Conservation (phyloP, 2,329 filamentous ascomycete genomes). For the Pleoardoris graminearum region DNA sequence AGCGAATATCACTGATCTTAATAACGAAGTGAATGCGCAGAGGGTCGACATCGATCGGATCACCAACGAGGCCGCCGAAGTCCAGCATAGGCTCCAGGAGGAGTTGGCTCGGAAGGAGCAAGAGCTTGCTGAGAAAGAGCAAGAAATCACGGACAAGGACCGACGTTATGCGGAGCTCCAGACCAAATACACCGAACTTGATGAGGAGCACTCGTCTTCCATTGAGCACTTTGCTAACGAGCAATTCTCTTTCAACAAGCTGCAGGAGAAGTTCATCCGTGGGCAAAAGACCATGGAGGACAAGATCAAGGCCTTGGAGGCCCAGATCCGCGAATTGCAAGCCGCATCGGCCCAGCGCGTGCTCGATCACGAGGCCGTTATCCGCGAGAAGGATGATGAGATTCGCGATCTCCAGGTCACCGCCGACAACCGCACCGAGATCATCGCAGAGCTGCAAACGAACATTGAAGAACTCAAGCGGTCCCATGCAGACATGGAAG, state of each 20-base stretch:
- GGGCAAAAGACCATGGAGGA: conserved; percentile 43
- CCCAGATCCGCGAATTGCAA: conserved; percentile 44
- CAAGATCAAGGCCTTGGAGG: conserved; percentile 44
- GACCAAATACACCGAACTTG: conserved; percentile 31
- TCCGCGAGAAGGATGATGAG: conserved; percentile 33
- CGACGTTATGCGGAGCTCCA: conserved; percentile 27
- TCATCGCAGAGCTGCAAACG: conserved; percentile 36
- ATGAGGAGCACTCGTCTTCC: conserved; percentile 33
- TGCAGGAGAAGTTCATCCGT: conserved; percentile 28
- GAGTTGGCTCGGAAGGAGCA: conserved; percentile 30
- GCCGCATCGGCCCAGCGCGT: conserved; percentile 25
- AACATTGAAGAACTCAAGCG: conserved; percentile 41
- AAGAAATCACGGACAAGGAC: conserved; percentile 27
- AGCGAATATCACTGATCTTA: conserved; percentile 47
- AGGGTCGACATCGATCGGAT: conserved; percentile 46
- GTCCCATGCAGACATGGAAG: conserved; percentile 30
- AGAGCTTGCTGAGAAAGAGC: conserved; percentile 29
- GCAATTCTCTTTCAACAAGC: conserved; percentile 36
- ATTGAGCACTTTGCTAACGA: conserved; percentile 34
- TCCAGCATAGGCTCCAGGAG: conserved; percentile 30
- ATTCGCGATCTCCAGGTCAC: conserved; percentile 42
- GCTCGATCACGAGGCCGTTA: conserved; percentile 27
- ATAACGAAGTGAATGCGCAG: conserved; percentile 44
- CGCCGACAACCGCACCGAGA: conserved; percentile 37
- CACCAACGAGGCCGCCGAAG: conserved; percentile 28